Percentiles rank a stretch among this genome's conserved stretches.
Evolutionary conservation across 352 stramenopile genomes (phyloP).

Genomic region (Achlya hypogyna): DNA sequence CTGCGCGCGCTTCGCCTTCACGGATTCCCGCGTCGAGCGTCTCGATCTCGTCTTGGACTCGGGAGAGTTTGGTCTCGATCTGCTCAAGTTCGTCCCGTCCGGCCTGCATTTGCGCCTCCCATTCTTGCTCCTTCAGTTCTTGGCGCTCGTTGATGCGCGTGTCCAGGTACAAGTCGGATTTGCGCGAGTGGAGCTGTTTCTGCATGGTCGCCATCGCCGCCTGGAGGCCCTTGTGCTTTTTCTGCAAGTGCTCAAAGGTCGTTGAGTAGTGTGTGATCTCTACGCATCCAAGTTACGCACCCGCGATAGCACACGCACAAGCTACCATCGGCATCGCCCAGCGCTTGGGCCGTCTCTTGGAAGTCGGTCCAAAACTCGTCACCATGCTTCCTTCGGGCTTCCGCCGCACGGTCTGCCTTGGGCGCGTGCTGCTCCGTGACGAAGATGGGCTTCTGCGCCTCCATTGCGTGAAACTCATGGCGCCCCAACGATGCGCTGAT

Average conservation of each 20-base stretch:
- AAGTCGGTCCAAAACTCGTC: constrained; percentile 12
- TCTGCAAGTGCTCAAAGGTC: background rate
- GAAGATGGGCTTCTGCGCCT: background rate
- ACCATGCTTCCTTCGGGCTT: background rate
- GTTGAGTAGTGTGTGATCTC: background rate
- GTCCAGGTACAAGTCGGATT: background rate
- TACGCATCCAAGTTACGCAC: too few relatives aligned
- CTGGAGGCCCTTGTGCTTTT: background rate
- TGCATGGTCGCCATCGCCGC: background rate
- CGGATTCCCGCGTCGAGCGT: background rate
- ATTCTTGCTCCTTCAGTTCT: constrained; percentile 45
- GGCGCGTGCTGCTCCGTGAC: background rate
- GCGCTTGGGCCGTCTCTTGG: background rate
- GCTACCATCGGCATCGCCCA: background rate
- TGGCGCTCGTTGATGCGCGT: constrained; percentile 38
- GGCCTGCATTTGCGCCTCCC: constrained; percentile 49
- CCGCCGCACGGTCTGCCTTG: background rate
- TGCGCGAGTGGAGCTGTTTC: background rate
- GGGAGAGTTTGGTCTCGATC: constrained; percentile 42
- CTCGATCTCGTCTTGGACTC: constrained; percentile 22
- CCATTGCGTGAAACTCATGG: background rate
- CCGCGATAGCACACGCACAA: too few relatives aligned
- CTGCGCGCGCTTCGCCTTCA: constrained; percentile 10
- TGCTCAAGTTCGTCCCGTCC: constrained; percentile 37
- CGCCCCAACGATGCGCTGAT: background rate